Conservation (phyloP, 352 stramenopile genomes). For the Peronosclerospora sorghi region DNA sequence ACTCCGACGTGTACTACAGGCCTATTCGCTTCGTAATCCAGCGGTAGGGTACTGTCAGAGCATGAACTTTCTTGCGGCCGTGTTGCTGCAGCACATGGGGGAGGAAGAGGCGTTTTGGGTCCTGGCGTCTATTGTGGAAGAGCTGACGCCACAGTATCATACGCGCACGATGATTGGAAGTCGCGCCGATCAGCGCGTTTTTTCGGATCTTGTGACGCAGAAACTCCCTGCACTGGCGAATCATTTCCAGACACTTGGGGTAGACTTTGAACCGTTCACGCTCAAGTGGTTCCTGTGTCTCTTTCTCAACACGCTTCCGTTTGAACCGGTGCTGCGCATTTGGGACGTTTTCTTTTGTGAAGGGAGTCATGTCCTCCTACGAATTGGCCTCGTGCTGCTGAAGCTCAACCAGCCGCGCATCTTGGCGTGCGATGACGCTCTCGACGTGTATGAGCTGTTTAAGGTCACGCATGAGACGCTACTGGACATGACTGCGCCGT, state of each 20-base stretch:
- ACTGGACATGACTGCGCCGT: constrained; percentile 40
- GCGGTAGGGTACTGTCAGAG: constrained; percentile 84
- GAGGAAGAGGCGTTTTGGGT: constrained; percentile 86
- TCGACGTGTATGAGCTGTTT: constrained; percentile 81
- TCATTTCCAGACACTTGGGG: constrained; percentile 59
- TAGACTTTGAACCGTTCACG: constrained; percentile 84
- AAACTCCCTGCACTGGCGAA: constrained; percentile 67
- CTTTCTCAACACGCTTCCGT: constrained; percentile 87
- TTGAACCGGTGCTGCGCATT: constrained; percentile 82
- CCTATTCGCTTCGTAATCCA: constrained; percentile 77
- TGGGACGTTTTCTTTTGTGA: constrained; percentile 89
- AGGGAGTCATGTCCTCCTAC: constrained; percentile 80
- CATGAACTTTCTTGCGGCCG: constrained; percentile 80
- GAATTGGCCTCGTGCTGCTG: constrained; percentile 75
- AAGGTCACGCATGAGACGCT: constrained; percentile 62
- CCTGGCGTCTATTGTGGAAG: constrained; percentile 77
- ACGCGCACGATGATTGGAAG: constrained; percentile 80
- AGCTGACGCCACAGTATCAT: constrained; percentile 85
- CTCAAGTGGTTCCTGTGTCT: constrained; percentile 90
- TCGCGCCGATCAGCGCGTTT: constrained; percentile 84
- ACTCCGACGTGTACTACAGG: constrained; percentile 69
- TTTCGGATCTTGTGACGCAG: constrained; percentile 73
- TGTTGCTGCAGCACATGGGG: constrained; percentile 71
- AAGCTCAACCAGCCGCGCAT: constrained; percentile 67
- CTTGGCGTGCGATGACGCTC: constrained; percentile 54